A percentile compares a stretch with the other conserved stretches of the same genome.
Conservation (phyloP, 495 filamentous ascomycete genomes). For the Penicillium mononematosum region DNA sequence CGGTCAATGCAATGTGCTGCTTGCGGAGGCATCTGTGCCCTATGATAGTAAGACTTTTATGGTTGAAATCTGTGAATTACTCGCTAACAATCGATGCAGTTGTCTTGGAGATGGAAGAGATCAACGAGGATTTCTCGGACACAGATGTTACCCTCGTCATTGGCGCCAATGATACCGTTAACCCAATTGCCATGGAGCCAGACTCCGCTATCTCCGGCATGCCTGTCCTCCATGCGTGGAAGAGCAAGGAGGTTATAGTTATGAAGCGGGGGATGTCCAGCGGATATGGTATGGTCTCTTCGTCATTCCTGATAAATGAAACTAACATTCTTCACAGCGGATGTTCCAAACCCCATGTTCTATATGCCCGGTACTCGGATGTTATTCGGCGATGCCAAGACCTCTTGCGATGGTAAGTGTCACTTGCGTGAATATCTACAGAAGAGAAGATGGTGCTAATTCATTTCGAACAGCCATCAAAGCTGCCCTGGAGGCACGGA, state of each 20-base stretch:
- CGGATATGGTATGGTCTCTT: conserved; percentile 62
- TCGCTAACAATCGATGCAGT: conserved; percentile 36
- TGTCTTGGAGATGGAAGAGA: conserved; percentile 86
- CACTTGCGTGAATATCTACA: background rate
- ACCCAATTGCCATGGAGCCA: conserved; percentile 76
- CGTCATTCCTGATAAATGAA: background rate
- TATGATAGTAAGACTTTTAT: conserved; percentile 62
- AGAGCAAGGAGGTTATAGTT: conserved; percentile 83
- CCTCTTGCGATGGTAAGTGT: conserved; percentile 64
- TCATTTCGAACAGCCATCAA: conserved; percentile 36
- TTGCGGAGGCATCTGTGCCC: conserved; percentile 77
- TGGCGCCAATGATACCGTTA: conserved; percentile 83
- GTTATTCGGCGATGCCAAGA: conserved; percentile 82
- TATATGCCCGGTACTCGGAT: conserved; percentile 80
- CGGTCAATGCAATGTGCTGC: conserved; percentile 80
- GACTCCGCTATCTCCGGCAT: conserved; percentile 79
- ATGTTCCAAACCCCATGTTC: conserved; percentile 87
- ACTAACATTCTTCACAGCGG: conserved; percentile 45
- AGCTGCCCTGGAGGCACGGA: conserved; percentile 39
- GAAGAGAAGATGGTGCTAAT: background rate
- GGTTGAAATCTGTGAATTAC: background rate
- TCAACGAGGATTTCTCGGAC: conserved; percentile 81
- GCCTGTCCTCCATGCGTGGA: conserved; percentile 84
- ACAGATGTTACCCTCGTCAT: conserved; percentile 85
- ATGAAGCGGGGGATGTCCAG: conserved; percentile 83